A percentile compares a stretch with the other conserved stretches of the same genome.
Evolutionary conservation across 257 asterid genomes (phyloP).

Genomic region (Nicotiana otophora): DNA sequence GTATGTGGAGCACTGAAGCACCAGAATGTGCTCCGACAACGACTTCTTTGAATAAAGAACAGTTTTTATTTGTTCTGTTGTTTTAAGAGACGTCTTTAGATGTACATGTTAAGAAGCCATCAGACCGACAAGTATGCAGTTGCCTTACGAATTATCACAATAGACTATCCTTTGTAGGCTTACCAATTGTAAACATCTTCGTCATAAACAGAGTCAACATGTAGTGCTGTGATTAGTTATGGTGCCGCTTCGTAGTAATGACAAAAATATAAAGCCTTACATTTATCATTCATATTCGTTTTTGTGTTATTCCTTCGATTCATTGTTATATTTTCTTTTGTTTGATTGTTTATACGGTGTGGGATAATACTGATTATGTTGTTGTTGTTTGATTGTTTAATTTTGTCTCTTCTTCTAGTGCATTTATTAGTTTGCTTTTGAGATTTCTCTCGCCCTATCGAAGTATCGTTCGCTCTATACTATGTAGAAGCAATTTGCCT

Average conservation of each 20-base stretch:
- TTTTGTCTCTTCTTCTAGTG: not conserved
- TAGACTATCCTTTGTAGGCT: not conserved
- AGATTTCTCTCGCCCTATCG: not conserved
- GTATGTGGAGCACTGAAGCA: not conserved
- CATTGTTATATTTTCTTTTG: not conserved
- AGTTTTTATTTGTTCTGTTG: not conserved
- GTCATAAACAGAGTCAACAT: not conserved
- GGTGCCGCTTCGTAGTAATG: not conserved
- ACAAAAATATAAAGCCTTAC: not conserved
- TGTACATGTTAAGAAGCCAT: not conserved
- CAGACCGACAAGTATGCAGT: not conserved
- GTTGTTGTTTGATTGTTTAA: not conserved
- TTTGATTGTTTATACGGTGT: not conserved
- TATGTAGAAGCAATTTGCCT: not conserved
- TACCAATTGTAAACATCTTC: not conserved
- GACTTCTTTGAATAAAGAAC: not conserved
- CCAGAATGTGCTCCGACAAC: not conserved
- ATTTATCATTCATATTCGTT: not conserved
- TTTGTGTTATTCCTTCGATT: not conserved
- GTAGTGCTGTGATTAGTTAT: not conserved
- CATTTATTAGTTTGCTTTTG: not conserved
- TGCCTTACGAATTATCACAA: not conserved
- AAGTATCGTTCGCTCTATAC: not conserved
- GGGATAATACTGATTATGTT: no score
- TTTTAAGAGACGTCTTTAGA: not conserved